A percentile compares a stretch with the other conserved stretches of the same genome.
Evolutionary conservation across 2,329 filamentous ascomycete species (phyloP).

Genomic region (Fusarium sp.): DNA sequence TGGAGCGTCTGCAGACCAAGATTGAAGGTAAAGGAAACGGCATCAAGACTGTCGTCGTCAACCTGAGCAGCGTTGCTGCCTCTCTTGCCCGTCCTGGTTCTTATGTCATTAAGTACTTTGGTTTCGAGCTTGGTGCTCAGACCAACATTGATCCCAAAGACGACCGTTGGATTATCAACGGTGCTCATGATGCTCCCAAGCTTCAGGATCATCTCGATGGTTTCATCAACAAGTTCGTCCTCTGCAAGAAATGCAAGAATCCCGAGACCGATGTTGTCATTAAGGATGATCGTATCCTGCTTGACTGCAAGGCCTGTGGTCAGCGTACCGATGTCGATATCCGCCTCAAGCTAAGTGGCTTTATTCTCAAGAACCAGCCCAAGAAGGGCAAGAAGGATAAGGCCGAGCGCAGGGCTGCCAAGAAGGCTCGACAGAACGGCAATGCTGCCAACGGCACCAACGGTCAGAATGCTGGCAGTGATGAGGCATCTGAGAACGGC

Average conservation of each 20-base stretch:
- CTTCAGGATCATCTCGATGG: constrained; percentile 98
- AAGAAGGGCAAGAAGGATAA: constrained; percentile 98
- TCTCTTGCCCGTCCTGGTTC: constrained; percentile 91
- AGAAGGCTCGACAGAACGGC: constrained; percentile 79
- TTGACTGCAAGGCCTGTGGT: constrained; percentile 99
- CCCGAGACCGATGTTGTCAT: constrained; percentile 96
- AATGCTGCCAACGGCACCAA: constrained; percentile 55
- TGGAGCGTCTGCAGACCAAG: constrained; percentile 98
- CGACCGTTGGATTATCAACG: constrained; percentile 99
- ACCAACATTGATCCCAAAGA: constrained; percentile 97
- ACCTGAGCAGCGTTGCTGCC: constrained; percentile 90
- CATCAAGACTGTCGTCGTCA: constrained; percentile 98
- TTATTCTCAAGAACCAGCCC: constrained; percentile 95
- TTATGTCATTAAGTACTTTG: constrained; percentile 99
- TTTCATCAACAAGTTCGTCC: constrained; percentile 98
- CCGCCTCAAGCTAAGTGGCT: constrained; percentile 93
- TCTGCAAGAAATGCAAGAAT: constrained; percentile 99
- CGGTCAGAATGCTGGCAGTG: constrained; percentile 67
- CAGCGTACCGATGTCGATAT: constrained; percentile 91
- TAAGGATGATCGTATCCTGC: constrained; percentile 89
- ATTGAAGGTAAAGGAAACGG: constrained; percentile 99
- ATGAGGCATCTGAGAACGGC: constrained; percentile 59
- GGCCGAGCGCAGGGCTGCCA: constrained; percentile 87
- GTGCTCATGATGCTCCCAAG: constrained; percentile 92
- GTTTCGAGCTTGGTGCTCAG: constrained; percentile 97